Evolutionary conservation across 2,329 filamentous ascomycete genomes (phyloP).

Genomic region (Fusarium sp.): DNA sequence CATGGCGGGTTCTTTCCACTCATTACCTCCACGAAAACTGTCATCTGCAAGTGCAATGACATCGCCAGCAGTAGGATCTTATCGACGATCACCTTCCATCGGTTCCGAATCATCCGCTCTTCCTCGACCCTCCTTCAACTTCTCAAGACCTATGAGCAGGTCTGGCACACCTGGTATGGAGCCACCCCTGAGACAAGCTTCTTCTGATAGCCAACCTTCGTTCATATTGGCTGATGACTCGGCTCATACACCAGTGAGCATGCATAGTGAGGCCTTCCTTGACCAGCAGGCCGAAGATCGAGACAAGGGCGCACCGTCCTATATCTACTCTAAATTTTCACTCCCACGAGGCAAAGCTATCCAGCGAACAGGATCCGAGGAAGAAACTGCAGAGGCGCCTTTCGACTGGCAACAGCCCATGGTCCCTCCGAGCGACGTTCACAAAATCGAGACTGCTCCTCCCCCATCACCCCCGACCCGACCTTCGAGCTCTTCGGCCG

Average conservation of each 20-base stretch:
- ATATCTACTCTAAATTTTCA: slow-evolving; percentile 86
- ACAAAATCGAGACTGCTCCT: slow-evolving; percentile 58
- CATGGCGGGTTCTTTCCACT: slow-evolving; percentile 66
- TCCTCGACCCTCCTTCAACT: slow-evolving; percentile 86
- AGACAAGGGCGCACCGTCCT: slow-evolving; percentile 72
- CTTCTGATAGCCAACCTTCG: slow-evolving; percentile 74
- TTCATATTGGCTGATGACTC: slow-evolving; percentile 73
- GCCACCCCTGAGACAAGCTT: slow-evolving; percentile 70
- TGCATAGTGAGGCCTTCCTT: slow-evolving; percentile 76
- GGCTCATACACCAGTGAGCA: slow-evolving; percentile 76
- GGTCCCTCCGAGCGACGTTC: slow-evolving; percentile 55
- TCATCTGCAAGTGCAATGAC: slow-evolving; percentile 72
- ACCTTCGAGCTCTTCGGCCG: slow-evolving; percentile 67
- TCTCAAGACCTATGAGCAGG: slow-evolving; percentile 88
- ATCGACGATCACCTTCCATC: slow-evolving; percentile 83
- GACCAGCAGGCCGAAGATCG: slow-evolving; percentile 63
- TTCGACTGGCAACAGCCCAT: slow-evolving; percentile 73
- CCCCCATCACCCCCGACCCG: slow-evolving; percentile 72
- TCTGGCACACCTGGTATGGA: slow-evolving; percentile 71
- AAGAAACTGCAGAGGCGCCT: slow-evolving; percentile 63
- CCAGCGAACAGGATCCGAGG: slow-evolving; percentile 73
- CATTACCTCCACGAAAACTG: slow-evolving; percentile 79
- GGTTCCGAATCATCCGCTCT: slow-evolving; percentile 83
- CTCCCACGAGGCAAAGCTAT: slow-evolving; percentile 85
- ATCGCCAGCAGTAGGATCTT: slow-evolving; percentile 71